Evolutionary conservation across 306 rosid genomes (phyloP).

Genomic region (Pterocarpus santalinus): DNA sequence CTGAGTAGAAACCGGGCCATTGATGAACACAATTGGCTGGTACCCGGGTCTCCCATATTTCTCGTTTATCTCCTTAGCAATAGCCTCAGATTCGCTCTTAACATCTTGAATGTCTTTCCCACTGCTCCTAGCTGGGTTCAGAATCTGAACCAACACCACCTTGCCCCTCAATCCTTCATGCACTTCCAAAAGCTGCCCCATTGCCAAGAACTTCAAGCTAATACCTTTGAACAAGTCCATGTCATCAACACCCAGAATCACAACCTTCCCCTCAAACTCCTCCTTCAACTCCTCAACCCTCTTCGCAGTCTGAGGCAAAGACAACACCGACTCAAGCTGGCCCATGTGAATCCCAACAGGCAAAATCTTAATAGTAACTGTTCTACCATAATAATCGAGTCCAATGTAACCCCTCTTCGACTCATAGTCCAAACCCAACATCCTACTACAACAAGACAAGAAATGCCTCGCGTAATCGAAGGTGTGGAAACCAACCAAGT

Average conservation of each 20-base stretch:
- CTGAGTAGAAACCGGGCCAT: slow-evolving; percentile 56
- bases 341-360: slow-evolving; percentile 85
- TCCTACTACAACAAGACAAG: slow-evolving; percentile 76
- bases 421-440: slow-evolving; percentile 76
- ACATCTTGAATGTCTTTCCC: slow-evolving; percentile 79
- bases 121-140: slow-evolving; percentile 69
- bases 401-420: slow-evolving; percentile 85
- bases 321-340: slow-evolving; percentile 56
- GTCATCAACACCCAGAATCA: slow-evolving; percentile 76
- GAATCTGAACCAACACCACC: slow-evolving; percentile 75
- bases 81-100: slow-evolving; percentile 54
- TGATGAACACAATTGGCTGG: slow-evolving; percentile 58
- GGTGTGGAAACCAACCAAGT: slow-evolving; percentile 76
- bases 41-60: slow-evolving; percentile 58
- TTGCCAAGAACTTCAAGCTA: slow-evolving; percentile 72
- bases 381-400: slow-evolving; percentile 72
- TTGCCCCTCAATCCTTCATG: slow-evolving; percentile 49
- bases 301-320: slow-evolving; percentile 45
- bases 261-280: slow-evolving; percentile 55
- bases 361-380: slow-evolving; percentile 67
- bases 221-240: slow-evolving; percentile 82
- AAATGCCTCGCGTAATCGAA: slow-evolving; percentile 84
- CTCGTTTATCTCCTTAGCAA: slow-evolving; percentile 59
- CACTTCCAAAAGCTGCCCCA: slow-evolving; percentile 61
- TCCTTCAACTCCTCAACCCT: slow-evolving; percentile 57